Evolutionary conservation across 2,329 filamentous ascomycete species (phyloP).

Genomic region (Lachnellula arida): DNA sequence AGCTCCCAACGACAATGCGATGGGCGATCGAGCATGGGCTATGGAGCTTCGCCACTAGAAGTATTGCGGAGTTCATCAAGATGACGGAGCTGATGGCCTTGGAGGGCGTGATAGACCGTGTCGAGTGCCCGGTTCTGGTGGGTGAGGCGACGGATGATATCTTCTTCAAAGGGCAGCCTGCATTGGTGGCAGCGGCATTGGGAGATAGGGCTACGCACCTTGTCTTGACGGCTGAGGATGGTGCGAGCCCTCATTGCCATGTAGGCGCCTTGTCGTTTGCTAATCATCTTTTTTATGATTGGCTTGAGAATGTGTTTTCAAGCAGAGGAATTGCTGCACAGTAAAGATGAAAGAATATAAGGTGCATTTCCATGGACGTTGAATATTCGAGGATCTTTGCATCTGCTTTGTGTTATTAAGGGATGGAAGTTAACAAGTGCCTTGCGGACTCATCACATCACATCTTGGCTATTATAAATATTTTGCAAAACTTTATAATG

Average conservation of each 20-base stretch:
- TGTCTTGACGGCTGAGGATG: conserved; percentile 9
- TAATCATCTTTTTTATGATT: neutral
- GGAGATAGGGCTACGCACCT: conserved; percentile 22
- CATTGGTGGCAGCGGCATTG: conserved; percentile 17
- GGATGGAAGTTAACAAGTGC: no score
- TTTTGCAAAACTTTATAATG: no score
- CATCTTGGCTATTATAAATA: no score
- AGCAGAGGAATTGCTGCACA: neutral
- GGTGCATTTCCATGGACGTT: no score
- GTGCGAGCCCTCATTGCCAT: neutral
- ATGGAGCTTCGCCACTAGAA: conserved; percentile 14
- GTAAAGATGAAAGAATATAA: no score
- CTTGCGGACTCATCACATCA: no score
- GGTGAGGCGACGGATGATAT: conserved; percentile 24
- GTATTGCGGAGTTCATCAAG: conserved; percentile 8
- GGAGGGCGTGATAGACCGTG: conserved; percentile 13
- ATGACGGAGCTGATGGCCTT: conserved; percentile 8
- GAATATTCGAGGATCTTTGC: no score
- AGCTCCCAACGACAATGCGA: neutral
- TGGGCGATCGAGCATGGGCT: conserved; percentile 16
- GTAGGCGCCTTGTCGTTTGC: neutral
- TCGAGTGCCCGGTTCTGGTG: conserved; percentile 28
- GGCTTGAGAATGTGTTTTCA: neutral
- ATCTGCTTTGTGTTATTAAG: no score
- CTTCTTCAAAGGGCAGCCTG: conserved; percentile 28